Conservation (phyloP, 2,329 filamentous ascomycete species). For the Aspergillus sp. region DNA sequence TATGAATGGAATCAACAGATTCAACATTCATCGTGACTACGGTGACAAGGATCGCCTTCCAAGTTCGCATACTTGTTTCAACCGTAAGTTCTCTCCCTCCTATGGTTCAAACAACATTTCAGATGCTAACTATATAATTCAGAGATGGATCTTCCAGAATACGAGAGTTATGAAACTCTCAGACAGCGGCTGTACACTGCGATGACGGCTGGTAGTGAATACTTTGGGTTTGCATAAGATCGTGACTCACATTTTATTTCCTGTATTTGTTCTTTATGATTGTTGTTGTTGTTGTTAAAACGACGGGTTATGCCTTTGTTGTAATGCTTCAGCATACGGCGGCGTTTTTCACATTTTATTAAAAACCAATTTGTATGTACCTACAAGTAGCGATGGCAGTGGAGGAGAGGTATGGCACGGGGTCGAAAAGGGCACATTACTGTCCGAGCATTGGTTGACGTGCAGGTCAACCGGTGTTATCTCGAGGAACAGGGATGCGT, state of each 20-base stretch:
- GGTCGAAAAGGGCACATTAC: slow-evolving; percentile 8
- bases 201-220: slow-evolving; percentile 96
- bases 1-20: slow-evolving; percentile 96
- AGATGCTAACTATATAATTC: slow-evolving; percentile 28
- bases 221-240: slow-evolving; percentile 84
- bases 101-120: background rate
- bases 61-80: slow-evolving; percentile 97
- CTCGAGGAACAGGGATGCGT: slow-evolving; percentile 1
- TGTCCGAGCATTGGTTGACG: slow-evolving; percentile 23
- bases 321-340: slow-evolving; percentile 25
- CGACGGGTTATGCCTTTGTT: background rate
- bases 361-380: slow-evolving; percentile 12
- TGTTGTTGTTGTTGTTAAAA: too few species aligned
- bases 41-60: slow-evolving; percentile 92
- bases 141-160: slow-evolving; percentile 98
- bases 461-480: slow-evolving; percentile 32
- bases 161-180: slow-evolving; percentile 88
- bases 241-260: too few species aligned
- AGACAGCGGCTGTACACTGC: slow-evolving; percentile 84
- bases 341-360: slow-evolving; percentile 21
- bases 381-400: slow-evolving; percentile 6
- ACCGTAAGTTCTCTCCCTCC: slow-evolving; percentile 60
- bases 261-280: too few species aligned
- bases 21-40: slow-evolving; percentile 98
- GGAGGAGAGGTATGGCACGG: slow-evolving; percentile 8